A percentile compares a stretch with the other conserved stretches of the same genome.
Conservation (phyloP, 805 yeast genomes). For the Saturnispora diversa region DNA sequence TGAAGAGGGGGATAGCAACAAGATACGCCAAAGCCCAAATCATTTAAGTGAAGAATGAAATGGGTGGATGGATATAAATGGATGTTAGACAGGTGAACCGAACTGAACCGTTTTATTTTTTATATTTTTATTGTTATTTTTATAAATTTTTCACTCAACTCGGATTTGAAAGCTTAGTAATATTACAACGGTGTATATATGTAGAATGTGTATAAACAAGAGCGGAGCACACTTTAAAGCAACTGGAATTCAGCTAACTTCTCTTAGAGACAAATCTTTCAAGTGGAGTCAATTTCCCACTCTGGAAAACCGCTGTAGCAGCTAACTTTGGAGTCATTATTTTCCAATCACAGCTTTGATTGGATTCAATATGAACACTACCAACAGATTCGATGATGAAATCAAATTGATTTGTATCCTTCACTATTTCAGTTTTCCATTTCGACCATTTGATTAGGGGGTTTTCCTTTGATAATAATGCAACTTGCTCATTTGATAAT, state of each 20-base stretch:
- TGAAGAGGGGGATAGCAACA: slow-evolving; percentile 12
- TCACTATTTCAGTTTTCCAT: slow-evolving; percentile 5
- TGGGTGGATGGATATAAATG: no score
- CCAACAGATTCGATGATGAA: slow-evolving; percentile 6
- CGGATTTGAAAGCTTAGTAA: no score
- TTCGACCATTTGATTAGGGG: slow-evolving; percentile 2
- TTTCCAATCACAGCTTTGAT: slow-evolving; percentile 7
- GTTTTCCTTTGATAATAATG: not conserved
- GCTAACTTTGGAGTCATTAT: slow-evolving; percentile 10
- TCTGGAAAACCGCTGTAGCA: not conserved
- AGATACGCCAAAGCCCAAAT: not conserved
- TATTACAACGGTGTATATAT: no score
- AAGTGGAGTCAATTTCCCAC: not conserved
- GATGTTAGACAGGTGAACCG: no score
- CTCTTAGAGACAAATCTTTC: not conserved
- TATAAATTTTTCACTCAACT: no score
- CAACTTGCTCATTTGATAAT: not conserved
- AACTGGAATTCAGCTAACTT: not conserved
- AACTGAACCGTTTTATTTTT: no score
- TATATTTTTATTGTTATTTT: no score
- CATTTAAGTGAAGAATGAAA: no score
- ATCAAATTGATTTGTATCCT: not conserved
- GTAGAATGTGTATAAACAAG: no score
- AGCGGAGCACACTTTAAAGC: not conserved
- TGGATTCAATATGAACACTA: slow-evolving; percentile 5